Conservation (phyloP, 2,329 filamentous ascomycete species). For the Fusarium sp. region DNA sequence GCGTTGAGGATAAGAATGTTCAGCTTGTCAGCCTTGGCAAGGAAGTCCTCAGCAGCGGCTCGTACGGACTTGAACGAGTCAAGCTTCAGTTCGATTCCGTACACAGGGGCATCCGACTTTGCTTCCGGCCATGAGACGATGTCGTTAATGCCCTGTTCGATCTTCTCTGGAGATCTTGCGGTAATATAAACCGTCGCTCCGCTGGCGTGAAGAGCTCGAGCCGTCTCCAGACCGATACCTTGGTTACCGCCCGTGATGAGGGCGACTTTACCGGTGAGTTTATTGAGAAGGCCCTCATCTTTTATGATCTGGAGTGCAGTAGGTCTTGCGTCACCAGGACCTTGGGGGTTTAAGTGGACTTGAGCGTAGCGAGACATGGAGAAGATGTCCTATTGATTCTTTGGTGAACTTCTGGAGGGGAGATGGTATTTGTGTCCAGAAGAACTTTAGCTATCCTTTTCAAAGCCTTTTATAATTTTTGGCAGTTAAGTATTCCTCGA, state of each 20-base stretch:
- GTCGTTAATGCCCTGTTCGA: not conserved
- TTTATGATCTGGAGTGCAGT: constrained; percentile 22
- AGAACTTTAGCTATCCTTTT: fast-evolving
- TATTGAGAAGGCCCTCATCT: not conserved
- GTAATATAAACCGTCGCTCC: constrained; percentile 9
- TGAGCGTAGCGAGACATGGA: constrained; percentile 8
- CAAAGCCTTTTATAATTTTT: not conserved
- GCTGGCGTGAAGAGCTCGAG: not conserved
- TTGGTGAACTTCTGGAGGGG: fast-evolving
- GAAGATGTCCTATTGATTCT: fast-evolving
- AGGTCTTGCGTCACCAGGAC: constrained; percentile 24
- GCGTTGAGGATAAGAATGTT: constrained; percentile 16
- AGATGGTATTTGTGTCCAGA: fast-evolving
- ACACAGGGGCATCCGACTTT: not conserved
- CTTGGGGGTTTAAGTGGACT: not conserved
- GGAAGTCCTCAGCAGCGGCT: not conserved
- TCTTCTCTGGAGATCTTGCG: not conserved
- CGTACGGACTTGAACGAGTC: constrained; percentile 7
- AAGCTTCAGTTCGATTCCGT: not conserved
- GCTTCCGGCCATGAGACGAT: not conserved
- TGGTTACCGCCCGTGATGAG: constrained; percentile 26
- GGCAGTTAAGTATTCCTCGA: fast-evolving
- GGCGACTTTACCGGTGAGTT: not conserved
- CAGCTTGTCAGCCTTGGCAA: not conserved
- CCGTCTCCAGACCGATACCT: constrained; percentile 8